Evolutionary conservation across 2,329 filamentous ascomycete genomes (phyloP), one percentile per base, ranked within the genome.

Genomic region (Xylariaceae sp.): DNA sequence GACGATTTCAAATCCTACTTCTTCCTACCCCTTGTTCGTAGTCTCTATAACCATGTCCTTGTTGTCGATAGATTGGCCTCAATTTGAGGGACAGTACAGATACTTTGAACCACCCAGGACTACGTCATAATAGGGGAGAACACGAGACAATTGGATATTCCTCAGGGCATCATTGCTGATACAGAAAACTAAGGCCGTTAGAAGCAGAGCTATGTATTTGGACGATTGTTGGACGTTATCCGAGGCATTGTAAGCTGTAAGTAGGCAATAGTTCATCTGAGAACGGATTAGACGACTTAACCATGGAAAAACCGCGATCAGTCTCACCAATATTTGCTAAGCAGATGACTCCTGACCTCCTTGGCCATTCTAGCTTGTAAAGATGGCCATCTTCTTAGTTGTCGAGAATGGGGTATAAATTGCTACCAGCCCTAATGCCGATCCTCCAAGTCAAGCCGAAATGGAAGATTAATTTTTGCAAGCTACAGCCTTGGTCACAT

Each of bases 351-450:
- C 45, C 45, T 32, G 43, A 9, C 12, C 10, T 19, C 6, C 20
- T 14, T 20, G 43, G 20, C 43, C 43, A 44, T 37, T 52, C 3
- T 40, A 44, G 21, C 37, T 37, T 52, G 20, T 48, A 14, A 19
- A n/a, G 3, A 21, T 52, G 40, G 20, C 16, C 37, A 43, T 52
- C 40, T 19, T 26, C 20, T 3, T 40, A 43, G 18, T 40, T 29
- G 7, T 60, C 55, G 57, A 26, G 37, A 51, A 57, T 20, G 14
- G 10, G 10, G 21, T 44, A 9, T 44, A 9, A 6, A 20, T 44
- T 44, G 43, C 43, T 44, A 20, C 20, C 43, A 14, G 43, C 43
- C 43, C 43, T 44, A 14, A 44, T 44, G 20, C 20, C 43, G 19
- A 19, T 19, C 10, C 21, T 44, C 43, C 43, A 44, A 44, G 43